These are phyloP conservation scores for Ceratobasidium theobromae DNA, from an alignment of 1,284 basidiomycete species.

Conservation along the genomic window DNA sequence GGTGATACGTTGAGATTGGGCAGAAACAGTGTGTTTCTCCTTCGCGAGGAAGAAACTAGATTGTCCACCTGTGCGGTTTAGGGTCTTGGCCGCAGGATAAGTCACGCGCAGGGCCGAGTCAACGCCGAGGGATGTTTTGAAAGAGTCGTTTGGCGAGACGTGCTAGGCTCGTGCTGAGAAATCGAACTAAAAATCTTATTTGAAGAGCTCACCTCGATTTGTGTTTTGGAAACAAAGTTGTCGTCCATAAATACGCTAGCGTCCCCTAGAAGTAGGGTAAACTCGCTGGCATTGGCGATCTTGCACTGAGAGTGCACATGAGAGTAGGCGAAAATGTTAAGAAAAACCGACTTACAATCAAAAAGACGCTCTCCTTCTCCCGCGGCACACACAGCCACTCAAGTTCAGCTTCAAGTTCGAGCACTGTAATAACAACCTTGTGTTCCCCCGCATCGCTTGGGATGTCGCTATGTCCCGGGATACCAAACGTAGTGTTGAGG, in stretches of 20 bases:
- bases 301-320: conserved; percentile 26
- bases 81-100: conserved; percentile 37
- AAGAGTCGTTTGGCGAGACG: no score
- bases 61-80: conserved; percentile 31
- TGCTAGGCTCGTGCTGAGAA: no score
- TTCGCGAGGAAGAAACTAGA: conserved; percentile 25
- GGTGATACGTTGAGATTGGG: no score
- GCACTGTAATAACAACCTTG: no score
- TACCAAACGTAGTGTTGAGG: conserved; percentile 37
- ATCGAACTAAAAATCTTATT: no score
- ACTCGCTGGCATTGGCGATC: conserved; percentile 36
- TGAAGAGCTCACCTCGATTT: no score
- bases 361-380: conserved; percentile 33
- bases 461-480: no score
- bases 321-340: not conserved
- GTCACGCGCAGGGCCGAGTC: conserved; percentile 36
- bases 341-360: conserved; percentile 28
- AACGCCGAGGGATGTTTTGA: conserved; percentile 34
- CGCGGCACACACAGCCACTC: conserved; percentile 34
- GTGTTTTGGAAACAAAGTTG: conserved; percentile 39
- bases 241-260: conserved; percentile 39
- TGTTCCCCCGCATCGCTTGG: no score
- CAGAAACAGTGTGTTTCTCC: no score
- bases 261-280: conserved; percentile 37
- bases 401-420: conserved; percentile 46